Percentiles rank a stretch among this genome's conserved stretches.
Evolutionary conservation across 2,329 filamentous ascomycete species (phyloP).

Genomic region (Camillea tinctor): DNA sequence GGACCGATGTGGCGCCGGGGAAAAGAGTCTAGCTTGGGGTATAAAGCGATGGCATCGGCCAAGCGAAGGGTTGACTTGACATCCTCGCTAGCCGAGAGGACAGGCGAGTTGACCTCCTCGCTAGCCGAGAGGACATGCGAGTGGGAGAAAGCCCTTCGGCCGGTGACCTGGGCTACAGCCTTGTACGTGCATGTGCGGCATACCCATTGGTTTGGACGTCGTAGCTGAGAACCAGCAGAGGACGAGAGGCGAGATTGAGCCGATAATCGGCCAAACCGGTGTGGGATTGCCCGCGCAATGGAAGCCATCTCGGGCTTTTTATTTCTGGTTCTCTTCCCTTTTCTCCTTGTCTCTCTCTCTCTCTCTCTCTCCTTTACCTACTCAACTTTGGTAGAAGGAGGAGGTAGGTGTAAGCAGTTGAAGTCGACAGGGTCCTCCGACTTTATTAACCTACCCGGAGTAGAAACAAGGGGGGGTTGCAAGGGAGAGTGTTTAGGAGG

Average conservation of each 20-base stretch:
- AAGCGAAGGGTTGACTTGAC: slow-evolving; percentile 23
- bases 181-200: slow-evolving; percentile 20
- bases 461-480: background rate
- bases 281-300: slow-evolving; percentile 25
- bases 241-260: slow-evolving; percentile 25
- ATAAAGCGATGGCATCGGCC: slow-evolving; percentile 14
- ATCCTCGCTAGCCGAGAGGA: slow-evolving; percentile 9
- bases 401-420: slow-evolving; percentile 1
- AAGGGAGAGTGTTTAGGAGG: too few species aligned
- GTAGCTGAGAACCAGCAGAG: slow-evolving; percentile 16
- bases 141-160: slow-evolving; percentile 17
- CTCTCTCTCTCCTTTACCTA: slow-evolving; percentile 4
- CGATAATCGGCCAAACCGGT: slow-evolving; percentile 30
- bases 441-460: background rate
- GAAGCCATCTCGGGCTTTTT: slow-evolving; percentile 25
- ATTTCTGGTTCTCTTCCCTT: background rate
- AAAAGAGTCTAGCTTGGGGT: slow-evolving; percentile 60
- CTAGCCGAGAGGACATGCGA: slow-evolving; percentile 7
- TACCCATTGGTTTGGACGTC: slow-evolving; percentile 18
- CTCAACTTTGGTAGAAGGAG: background rate
- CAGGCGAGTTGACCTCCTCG: slow-evolving; percentile 6
- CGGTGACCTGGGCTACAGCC: slow-evolving; percentile 6
- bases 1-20: slow-evolving; percentile 85
- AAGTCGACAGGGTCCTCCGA: background rate
- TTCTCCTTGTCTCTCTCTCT: too few species aligned